These are phyloP conservation scores for Beauveria scarabaeidicola DNA, from an alignment of 2,329 filamentous ascomycete species.

Conservation along the genomic window DNA sequence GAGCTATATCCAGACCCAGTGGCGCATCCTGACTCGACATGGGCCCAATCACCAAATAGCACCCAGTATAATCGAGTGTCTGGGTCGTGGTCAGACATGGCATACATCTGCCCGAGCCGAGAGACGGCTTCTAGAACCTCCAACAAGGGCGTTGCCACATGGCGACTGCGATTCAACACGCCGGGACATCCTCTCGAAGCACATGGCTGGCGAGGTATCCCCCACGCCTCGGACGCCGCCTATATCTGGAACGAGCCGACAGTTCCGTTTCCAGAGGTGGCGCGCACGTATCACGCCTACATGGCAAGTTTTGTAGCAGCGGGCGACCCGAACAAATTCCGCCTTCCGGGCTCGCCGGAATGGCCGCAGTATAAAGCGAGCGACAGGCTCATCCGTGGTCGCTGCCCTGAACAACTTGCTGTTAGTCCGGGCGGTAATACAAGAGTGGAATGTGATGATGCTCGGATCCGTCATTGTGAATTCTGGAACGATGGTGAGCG, in stretches of 20 bases:
- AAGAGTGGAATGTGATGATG: background rate
- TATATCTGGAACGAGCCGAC: conserved; percentile 30
- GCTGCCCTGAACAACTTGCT: background rate
- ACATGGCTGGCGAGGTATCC: conserved; percentile 26
- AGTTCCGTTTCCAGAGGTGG: conserved; percentile 27
- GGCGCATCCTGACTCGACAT: conserved; percentile 25
- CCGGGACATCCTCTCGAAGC: conserved; percentile 22
- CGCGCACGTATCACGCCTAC: conserved; percentile 28
- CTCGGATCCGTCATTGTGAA: background rate
- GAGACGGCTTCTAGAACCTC: conserved; percentile 33
- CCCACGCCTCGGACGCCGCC: conserved; percentile 27
- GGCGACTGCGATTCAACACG: conserved; percentile 31
- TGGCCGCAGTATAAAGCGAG: conserved; percentile 20
- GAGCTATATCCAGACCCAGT: conserved; percentile 29
- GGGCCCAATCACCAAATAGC: conserved; percentile 29
- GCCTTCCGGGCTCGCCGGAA: conserved; percentile 13
- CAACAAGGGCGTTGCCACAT: conserved; percentile 23
- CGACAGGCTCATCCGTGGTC: background rate
- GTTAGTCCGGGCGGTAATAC: background rate
- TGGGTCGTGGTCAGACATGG: conserved; percentile 36
- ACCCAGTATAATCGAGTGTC: conserved; percentile 36
- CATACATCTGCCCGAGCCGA: conserved; percentile 35
- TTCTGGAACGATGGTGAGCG: conserved; percentile 10
- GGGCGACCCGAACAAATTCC: conserved; percentile 25
- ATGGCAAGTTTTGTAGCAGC: conserved; percentile 28